phyloP scores from a whole-genome alignment of 345 rosid genomes.

The Durio zibethinus region DNA sequence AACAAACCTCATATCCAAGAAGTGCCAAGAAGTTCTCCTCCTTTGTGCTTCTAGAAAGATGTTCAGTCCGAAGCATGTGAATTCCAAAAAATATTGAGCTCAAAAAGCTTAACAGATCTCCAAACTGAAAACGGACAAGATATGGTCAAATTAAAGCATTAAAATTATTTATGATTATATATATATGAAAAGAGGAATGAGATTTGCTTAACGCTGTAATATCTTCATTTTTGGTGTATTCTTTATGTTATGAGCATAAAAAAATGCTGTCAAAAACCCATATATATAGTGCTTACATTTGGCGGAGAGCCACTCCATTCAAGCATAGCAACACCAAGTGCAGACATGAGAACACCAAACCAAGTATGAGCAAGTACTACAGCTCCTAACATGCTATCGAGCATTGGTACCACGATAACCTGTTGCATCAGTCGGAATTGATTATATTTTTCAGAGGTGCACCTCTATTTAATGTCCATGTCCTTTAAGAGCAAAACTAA shows the following conservation, averaged over 20 bases:
- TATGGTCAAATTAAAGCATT: not conserved
- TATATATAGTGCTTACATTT: conserved; percentile 28
- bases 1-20: conserved; percentile 51
- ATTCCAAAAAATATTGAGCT: conserved; percentile 66
- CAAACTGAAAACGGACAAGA: conserved; percentile 35
- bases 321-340: conserved; percentile 54
- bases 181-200: not conserved
- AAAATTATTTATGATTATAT: not conserved
- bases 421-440: conserved; percentile 17
- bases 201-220: not conserved
- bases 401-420: conserved; percentile 68
- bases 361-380: conserved; percentile 54
- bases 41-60: conserved; percentile 47
- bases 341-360: conserved; percentile 59
- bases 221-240: not conserved
- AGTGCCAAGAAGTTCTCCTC: conserved; percentile 46
- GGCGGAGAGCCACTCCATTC: conserved; percentile 68
- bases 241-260: not conserved
- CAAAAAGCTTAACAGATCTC: conserved; percentile 60
- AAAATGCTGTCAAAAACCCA: not conserved
- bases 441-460: not conserved
- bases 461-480: not conserved
- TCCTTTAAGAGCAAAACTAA: not conserved
- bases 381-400: conserved; percentile 71
- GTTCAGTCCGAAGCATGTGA: conserved; percentile 61